These are phyloP conservation scores for Ambispora gerdemannii DNA, from an alignment of 192 early-diverging fungal genomes.

Conservation along the genomic window DNA sequence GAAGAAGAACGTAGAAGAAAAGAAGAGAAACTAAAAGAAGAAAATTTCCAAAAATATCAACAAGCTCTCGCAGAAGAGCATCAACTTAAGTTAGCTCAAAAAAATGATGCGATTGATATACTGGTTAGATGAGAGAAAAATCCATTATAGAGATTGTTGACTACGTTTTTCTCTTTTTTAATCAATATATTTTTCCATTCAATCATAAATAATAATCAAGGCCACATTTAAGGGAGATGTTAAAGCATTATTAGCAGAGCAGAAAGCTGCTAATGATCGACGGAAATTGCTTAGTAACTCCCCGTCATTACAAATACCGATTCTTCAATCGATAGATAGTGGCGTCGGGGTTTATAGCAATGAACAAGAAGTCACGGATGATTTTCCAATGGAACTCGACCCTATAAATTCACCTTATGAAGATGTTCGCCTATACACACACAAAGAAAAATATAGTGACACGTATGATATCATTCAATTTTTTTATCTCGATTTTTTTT, in stretches of 20 bases:
- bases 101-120: constrained; percentile 65
- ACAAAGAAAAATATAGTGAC: constrained; percentile 24
- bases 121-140: constrained; percentile 35
- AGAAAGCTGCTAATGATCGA: constrained; percentile 32
- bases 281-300: too few species aligned
- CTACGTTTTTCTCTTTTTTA: not conserved
- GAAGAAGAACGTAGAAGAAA: constrained; percentile 42
- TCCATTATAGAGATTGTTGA: not conserved
- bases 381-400: constrained; percentile 12
- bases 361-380: not conserved
- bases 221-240: constrained; percentile 40
- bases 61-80: constrained; percentile 65
- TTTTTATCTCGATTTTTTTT: not conserved
- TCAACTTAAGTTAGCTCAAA: constrained; percentile 53
- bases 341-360: not conserved
- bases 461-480: constrained; percentile 10
- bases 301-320: not conserved
- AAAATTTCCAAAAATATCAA: constrained; percentile 62
- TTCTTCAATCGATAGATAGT: not conserved
- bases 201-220: constrained; percentile 26
- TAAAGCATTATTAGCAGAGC: constrained; percentile 33
- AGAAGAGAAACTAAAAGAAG: constrained; percentile 46
- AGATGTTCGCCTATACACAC: constrained; percentile 19
- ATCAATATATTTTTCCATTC: constrained; percentile 32
- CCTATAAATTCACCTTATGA: constrained; percentile 15